A percentile compares a stretch with the other conserved stretches of the same genome.
Evolutionary conservation across 441 rosid species (phyloP).

Genomic region (Omphalea diandra): DNA sequence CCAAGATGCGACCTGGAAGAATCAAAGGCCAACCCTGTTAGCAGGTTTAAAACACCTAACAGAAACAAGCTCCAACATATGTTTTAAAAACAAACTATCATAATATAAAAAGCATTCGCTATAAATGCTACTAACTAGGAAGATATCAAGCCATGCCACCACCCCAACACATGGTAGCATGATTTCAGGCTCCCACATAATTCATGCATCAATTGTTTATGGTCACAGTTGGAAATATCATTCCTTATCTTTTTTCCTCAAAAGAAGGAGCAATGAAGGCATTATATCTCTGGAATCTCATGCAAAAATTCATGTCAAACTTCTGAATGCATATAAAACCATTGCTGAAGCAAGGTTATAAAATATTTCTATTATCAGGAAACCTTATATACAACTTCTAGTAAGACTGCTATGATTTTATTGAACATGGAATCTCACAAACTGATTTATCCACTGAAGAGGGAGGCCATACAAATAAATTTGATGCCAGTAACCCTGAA

Average conservation of each 20-base stretch:
- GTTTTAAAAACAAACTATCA: neutral
- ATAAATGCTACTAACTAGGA: neutral
- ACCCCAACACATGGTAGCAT: neutral
- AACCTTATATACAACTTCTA: neutral
- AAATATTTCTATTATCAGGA: too few species aligned
- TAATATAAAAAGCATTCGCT: neutral
- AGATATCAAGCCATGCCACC: constrained; percentile 1
- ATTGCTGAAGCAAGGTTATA: neutral
- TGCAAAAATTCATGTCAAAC: neutral
- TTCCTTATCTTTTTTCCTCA: neutral
- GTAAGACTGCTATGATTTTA: constrained; percentile 6
- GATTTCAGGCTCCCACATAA: neutral
- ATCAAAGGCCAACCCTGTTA: constrained; percentile 16
- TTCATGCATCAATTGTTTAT: neutral
- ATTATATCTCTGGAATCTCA: neutral
- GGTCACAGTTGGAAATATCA: neutral
- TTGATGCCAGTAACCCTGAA: neutral
- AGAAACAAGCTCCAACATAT: neutral
- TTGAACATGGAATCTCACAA: neutral
- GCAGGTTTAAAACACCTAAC: neutral
- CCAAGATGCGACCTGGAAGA: constrained; percentile 96
- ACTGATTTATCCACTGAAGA: too few species aligned
- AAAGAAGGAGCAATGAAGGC: neutral
- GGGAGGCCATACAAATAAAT: neutral
- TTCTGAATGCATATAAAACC: neutral